Conservation (phyloP, 768 basidiomycete species). For the Lactarius hengduanensis region DNA sequence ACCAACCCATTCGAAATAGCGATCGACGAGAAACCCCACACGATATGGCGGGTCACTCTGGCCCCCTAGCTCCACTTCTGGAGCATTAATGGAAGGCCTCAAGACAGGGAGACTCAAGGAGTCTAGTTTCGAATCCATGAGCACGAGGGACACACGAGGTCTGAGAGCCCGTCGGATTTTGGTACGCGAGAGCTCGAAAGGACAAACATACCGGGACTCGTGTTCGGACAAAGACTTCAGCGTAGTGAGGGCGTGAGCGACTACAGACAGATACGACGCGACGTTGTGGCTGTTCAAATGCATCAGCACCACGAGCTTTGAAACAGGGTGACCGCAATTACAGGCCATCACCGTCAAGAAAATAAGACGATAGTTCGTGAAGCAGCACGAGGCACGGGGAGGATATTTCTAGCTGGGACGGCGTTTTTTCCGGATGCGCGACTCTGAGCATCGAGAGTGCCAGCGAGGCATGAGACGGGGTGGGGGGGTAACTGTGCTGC, state of each 20-base stretch:
- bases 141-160: constrained; percentile 15
- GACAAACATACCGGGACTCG: constrained; percentile 16
- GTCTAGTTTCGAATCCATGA: constrained; percentile 28
- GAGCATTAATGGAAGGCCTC: constrained; percentile 1
- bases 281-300: constrained; percentile 16
- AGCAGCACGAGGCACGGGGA: constrained; percentile 25
- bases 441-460: constrained; percentile 26
- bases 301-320: background rate
- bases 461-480: constrained; percentile 19
- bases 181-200: background rate
- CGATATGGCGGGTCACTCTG: constrained; percentile 14
- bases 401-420: constrained; percentile 1
- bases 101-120: constrained; percentile 18
- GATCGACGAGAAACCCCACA: constrained; percentile 17
- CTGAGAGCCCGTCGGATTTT: background rate
- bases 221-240: constrained; percentile 16
- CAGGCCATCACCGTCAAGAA: constrained; percentile 20
- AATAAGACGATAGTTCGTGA: constrained; percentile 29
- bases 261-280: constrained; percentile 25
- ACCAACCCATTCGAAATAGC: constrained; percentile 28
- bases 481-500: constrained; percentile 22
- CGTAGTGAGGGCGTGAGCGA: constrained; percentile 19
- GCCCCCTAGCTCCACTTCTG: constrained; percentile 2
- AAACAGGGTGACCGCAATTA: background rate
- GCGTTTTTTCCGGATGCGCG: constrained; percentile 7